Evolutionary conservation across 768 basidiomycete genomes (phyloP).

Genomic region (Kwoniella sp.): DNA sequence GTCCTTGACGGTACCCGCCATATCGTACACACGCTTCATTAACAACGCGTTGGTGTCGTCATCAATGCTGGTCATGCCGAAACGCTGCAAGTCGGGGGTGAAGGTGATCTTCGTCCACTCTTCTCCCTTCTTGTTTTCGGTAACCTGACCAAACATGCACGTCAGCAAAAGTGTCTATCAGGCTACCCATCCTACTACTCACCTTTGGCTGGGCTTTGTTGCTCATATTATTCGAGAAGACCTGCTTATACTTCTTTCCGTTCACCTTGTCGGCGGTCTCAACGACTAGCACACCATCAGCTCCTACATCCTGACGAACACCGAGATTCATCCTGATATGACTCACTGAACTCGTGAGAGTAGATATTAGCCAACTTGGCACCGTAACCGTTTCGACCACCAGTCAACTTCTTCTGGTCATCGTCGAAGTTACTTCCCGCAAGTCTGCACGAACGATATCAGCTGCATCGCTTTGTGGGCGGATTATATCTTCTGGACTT

Average conservation of each 20-base stretch:
- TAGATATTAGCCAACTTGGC: constrained; percentile 99
- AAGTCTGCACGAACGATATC: constrained; percentile 57
- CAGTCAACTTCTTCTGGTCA: constrained; percentile 96
- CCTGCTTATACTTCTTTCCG: constrained; percentile 89
- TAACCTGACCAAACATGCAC: constrained; percentile 62
- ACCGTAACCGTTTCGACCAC: constrained; percentile 97
- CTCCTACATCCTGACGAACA: background rate
- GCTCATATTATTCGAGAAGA: constrained; percentile 91
- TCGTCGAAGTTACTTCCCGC: constrained; percentile 98
- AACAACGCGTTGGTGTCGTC: constrained; percentile 85
- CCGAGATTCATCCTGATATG: background rate
- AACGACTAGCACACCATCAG: constrained; percentile 58
- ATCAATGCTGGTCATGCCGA: constrained; percentile 86
- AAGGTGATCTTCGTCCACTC: constrained; percentile 93
- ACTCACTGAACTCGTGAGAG: constrained; percentile 80
- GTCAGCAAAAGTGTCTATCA: too few species aligned
- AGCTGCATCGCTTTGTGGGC: too few species aligned
- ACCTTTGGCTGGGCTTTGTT: constrained; percentile 78
- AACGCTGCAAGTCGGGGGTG: constrained; percentile 84
- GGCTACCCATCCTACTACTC: too few species aligned
- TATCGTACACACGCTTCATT: constrained; percentile 90
- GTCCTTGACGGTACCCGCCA: constrained; percentile 92
- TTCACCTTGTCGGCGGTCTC: constrained; percentile 90
- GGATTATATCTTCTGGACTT: constrained; percentile 18
- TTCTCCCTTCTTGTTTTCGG: constrained; percentile 80